Evolutionary conservation across 352 stramenopile genomes (phyloP).

Genomic region (Globisporangium polare): DNA sequence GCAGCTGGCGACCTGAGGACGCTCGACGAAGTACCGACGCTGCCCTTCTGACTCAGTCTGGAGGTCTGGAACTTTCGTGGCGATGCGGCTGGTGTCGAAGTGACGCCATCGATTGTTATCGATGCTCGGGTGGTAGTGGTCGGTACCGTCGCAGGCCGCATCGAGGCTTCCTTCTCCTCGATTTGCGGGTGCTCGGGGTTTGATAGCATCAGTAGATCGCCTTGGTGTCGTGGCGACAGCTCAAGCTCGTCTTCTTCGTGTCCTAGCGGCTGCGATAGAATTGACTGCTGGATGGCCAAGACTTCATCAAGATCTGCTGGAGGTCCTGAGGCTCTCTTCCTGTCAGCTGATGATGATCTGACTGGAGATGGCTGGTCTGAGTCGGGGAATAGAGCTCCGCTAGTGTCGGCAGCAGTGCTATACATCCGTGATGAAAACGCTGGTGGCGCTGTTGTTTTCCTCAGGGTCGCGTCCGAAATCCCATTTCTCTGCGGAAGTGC

Average conservation of each 20-base stretch:
- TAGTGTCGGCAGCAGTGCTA: background rate
- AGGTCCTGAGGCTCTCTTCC: background rate
- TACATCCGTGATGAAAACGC: background rate
- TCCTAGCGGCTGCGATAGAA: constrained; percentile 22
- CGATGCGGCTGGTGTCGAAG: background rate
- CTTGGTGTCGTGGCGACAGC: background rate
- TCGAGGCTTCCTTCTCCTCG: background rate
- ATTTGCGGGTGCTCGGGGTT: background rate
- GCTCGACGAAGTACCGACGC: background rate
- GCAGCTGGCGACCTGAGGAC: background rate
- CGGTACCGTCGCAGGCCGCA: background rate
- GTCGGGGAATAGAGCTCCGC: background rate
- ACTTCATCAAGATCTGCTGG: constrained; percentile 13
- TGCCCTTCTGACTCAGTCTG: background rate
- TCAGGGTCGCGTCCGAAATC: background rate
- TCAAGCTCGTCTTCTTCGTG: constrained; percentile 16
- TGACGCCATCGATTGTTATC: constrained; percentile 2
- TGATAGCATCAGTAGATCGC: background rate
- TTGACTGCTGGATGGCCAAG: constrained; percentile 27
- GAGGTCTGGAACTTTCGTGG: constrained; percentile 11
- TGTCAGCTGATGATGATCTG: background rate
- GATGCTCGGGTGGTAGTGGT: background rate
- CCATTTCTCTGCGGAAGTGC: constrained; percentile 25
- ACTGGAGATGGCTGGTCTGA: background rate
- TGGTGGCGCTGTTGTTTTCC: background rate